A percentile compares a stretch with the other conserved stretches of the same genome.
Conservation (phyloP, 306 rosid genomes). For the Cicer cuneatum region DNA sequence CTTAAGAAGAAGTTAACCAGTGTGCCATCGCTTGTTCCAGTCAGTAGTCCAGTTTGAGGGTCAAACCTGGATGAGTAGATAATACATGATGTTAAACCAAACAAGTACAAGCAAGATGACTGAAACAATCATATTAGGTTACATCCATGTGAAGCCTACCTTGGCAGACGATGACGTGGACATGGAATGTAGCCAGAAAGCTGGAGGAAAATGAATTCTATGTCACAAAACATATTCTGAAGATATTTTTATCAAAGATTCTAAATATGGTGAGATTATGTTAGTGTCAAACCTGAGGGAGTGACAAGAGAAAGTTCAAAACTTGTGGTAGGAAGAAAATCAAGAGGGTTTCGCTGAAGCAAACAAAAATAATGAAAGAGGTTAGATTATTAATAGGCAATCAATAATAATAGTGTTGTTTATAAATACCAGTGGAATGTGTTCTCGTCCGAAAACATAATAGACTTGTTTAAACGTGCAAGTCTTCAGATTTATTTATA, state of each 20-base stretch:
- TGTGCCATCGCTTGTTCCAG: conserved; percentile 99
- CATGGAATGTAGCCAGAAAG: conserved; percentile 86
- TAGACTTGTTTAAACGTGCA: too few species aligned
- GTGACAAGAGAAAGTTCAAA: conserved; percentile 87
- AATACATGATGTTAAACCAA: conserved; percentile 30
- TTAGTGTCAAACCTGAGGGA: conserved; percentile 79
- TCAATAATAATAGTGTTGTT: conserved; percentile 18
- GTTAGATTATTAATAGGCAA: conserved; percentile 26
- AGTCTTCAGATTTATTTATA: too few species aligned
- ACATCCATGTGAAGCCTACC: conserved; percentile 53
- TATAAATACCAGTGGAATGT: conserved; percentile 23
- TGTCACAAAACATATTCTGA: conserved; percentile 34
- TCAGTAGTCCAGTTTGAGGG: conserved; percentile 79
- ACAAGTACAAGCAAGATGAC: conserved; percentile 28
- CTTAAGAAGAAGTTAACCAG: conserved; percentile 88
- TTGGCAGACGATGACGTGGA: conserved; percentile 96
- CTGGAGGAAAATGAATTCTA: conserved; percentile 51
- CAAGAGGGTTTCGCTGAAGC: conserved; percentile 86
- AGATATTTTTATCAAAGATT: conserved; percentile 21
- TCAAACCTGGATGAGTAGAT: conserved; percentile 67
- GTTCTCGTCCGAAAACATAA: too few species aligned
- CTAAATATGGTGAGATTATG: conserved; percentile 14
- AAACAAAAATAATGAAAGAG: conserved; percentile 13
- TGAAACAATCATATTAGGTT: conserved; percentile 9
- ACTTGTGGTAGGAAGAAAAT: conserved; percentile 95